These are phyloP conservation scores for Rosa persica DNA, from an alignment of 306 rosid species.

Conservation along the genomic window DNA sequence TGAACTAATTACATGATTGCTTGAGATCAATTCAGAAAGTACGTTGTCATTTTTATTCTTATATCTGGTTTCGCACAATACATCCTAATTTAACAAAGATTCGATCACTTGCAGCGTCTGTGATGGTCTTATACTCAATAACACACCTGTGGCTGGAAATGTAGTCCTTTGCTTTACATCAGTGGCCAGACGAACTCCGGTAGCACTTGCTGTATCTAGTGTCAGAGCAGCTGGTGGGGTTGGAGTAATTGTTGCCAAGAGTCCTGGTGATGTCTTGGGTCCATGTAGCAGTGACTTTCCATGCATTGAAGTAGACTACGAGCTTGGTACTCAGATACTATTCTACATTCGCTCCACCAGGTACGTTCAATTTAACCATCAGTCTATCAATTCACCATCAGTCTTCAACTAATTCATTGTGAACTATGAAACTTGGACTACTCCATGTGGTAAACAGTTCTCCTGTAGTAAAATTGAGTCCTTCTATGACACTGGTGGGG, in stretches of 20 bases:
- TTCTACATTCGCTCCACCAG: slow-evolving; percentile 21
- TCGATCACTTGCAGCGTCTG: slow-evolving; percentile 23
- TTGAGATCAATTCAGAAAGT: not conserved
- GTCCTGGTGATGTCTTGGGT: slow-evolving; percentile 14
- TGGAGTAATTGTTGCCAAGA: slow-evolving; percentile 35
- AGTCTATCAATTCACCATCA: not conserved
- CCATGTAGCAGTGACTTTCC: slow-evolving; percentile 22
- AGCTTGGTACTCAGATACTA: slow-evolving; percentile 29
- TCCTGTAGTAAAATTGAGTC: slow-evolving; percentile 27
- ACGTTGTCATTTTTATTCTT: not conserved
- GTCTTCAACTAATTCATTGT: not conserved
- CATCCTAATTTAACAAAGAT: not conserved
- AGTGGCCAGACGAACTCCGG: not conserved
- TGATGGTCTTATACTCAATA: slow-evolving; percentile 25
- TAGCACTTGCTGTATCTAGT: slow-evolving; percentile 1
- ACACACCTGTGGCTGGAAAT: slow-evolving; percentile 30
- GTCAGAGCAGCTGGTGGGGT: slow-evolving; percentile 32
- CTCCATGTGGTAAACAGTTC: not conserved
- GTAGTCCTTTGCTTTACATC: slow-evolving; percentile 38
- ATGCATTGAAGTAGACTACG: slow-evolving; percentile 28
- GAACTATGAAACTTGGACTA: not conserved
- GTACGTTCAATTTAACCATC: not conserved
- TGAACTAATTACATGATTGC: not conserved
- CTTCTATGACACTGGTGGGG: slow-evolving; percentile 31
- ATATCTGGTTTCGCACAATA: not conserved